These are phyloP conservation scores for Cornus controversa DNA, from an alignment of 148 eudicot genomes.

Conservation along the genomic window DNA sequence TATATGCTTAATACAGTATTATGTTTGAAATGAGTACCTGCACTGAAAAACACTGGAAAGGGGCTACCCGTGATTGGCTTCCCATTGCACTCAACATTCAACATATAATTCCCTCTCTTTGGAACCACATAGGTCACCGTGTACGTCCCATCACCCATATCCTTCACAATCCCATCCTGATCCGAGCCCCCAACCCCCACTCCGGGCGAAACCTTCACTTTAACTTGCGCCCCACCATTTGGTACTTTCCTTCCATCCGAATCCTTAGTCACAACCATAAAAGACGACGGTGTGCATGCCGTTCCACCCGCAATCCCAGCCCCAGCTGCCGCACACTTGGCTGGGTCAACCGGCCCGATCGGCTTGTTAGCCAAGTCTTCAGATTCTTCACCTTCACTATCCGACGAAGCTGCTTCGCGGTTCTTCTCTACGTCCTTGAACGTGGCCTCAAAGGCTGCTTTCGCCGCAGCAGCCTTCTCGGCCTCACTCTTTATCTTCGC, in stretches of 20 bases:
- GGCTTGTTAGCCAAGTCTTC: slow-evolving; percentile 60
- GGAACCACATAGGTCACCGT: slow-evolving; percentile 84
- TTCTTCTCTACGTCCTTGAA: slow-evolving; percentile 68
- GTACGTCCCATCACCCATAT: slow-evolving; percentile 89
- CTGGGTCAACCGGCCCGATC: slow-evolving; percentile 80
- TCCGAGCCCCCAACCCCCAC: slow-evolving; percentile 86
- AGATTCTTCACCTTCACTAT: slow-evolving; percentile 58
- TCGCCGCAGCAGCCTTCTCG: slow-evolving; percentile 87
- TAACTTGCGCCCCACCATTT: slow-evolving; percentile 64
- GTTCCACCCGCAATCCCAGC: slow-evolving; percentile 88
- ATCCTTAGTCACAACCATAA: slow-evolving; percentile 77
- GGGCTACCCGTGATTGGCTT: slow-evolving; percentile 89
- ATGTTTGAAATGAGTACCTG: slow-evolving; percentile 44
- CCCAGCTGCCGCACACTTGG: slow-evolving; percentile 88
- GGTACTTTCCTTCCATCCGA: slow-evolving; percentile 72
- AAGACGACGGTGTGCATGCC: slow-evolving; percentile 62
- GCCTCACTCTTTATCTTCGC: slow-evolving; percentile 94
- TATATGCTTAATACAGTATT: neutral
- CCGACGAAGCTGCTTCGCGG: slow-evolving; percentile 43
- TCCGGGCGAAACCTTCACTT: slow-evolving; percentile 71
- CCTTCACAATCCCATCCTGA: slow-evolving; percentile 85
- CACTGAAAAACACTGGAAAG: slow-evolving; percentile 93
- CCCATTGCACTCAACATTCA: slow-evolving; percentile 85
- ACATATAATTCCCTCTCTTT: slow-evolving; percentile 94
- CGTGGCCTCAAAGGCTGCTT: slow-evolving; percentile 97